These are phyloP conservation scores for Sphaerulina vaccinii DNA, from an alignment of 2,329 filamentous ascomycete species.

Conservation along the genomic window DNA sequence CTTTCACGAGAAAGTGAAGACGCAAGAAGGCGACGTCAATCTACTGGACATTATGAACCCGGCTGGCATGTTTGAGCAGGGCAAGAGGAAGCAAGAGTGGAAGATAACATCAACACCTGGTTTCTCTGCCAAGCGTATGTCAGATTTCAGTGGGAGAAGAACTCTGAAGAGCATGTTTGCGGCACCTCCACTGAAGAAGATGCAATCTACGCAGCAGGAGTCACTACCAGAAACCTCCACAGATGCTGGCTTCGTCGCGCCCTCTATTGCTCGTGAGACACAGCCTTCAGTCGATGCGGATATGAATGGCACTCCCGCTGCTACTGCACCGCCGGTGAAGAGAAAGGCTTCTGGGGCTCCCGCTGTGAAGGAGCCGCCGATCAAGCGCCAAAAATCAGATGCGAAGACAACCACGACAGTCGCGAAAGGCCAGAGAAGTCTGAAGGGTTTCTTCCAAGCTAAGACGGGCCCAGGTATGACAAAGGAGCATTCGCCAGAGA, in stretches of 20 bases:
- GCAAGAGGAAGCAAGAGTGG: constrained; percentile 66
- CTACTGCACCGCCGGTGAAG: constrained; percentile 24
- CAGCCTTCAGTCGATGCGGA: neutral
- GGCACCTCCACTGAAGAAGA: constrained; percentile 47
- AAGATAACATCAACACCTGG: constrained; percentile 65
- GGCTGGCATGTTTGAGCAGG: constrained; percentile 65
- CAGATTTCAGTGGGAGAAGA: constrained; percentile 80
- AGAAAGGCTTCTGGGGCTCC: constrained; percentile 35
- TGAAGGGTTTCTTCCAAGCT: constrained; percentile 78
- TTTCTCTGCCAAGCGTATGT: constrained; percentile 77
- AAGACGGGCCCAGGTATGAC: constrained; percentile 38
- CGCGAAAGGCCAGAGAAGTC: constrained; percentile 60
- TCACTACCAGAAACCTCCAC: neutral
- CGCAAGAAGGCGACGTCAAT: constrained; percentile 48
- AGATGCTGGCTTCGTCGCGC: neutral
- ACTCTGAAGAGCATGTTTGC: constrained; percentile 94
- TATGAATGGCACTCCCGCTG: neutral
- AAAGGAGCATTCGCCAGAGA: neutral
- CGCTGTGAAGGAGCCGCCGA: constrained; percentile 30
- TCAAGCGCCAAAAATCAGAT: constrained; percentile 55
- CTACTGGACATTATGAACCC: constrained; percentile 76
- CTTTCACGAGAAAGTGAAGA: constrained; percentile 61
- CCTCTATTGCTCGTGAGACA: neutral
- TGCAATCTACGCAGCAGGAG: constrained; percentile 14
- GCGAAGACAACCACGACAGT: constrained; percentile 31